These are phyloP conservation scores for Chrysosporium keratinophilum DNA, from an alignment of 2,329 filamentous ascomycete genomes.

Conservation along the genomic window DNA sequence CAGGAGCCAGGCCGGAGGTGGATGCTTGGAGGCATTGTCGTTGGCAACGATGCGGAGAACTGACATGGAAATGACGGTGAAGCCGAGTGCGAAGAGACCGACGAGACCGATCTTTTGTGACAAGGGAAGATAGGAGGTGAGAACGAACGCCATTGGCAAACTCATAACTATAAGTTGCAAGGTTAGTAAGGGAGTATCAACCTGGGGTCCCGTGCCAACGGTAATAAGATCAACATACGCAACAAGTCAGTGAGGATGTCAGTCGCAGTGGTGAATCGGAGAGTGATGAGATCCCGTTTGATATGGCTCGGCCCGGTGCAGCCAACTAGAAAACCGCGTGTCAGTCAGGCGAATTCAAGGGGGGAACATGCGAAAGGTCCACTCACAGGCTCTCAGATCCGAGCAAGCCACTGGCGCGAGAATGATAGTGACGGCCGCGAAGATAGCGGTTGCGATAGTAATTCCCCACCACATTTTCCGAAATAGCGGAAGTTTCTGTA, in stretches of 20 bases:
- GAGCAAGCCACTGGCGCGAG: slow-evolving; percentile 10
- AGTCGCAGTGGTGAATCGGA: slow-evolving; percentile 9
- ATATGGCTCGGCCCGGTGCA: slow-evolving; percentile 5
- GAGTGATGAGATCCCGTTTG: slow-evolving; percentile 8
- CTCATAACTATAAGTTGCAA: slow-evolving; percentile 10
- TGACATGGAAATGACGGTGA: slow-evolving; percentile 12
- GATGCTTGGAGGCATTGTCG: slow-evolving; percentile 11
- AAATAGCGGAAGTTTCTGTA: slow-evolving; percentile 7
- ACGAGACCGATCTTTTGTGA: slow-evolving; percentile 15
- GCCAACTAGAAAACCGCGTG: neutral
- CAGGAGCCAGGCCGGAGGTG: slow-evolving; percentile 11
- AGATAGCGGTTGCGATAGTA: neutral
- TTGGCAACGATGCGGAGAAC: slow-evolving; percentile 13
- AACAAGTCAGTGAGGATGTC: slow-evolving; percentile 14
- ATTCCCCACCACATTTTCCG: slow-evolving; percentile 13
- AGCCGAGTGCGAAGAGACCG: slow-evolving; percentile 13
- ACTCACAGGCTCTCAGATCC: slow-evolving; percentile 12
- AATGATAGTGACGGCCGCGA: neutral
- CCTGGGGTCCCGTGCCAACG: neutral
- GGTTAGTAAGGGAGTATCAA: neutral
- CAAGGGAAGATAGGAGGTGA: slow-evolving; percentile 10
- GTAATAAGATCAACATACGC: slow-evolving; percentile 1
- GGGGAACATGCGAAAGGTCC: neutral
- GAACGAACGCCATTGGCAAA: slow-evolving; percentile 12
- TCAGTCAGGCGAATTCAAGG: neutral